Evolutionary conservation across 306 rosid genomes (phyloP), one percentile per base, ranked within the genome.

Genomic region (Vigna radiata): DNA sequence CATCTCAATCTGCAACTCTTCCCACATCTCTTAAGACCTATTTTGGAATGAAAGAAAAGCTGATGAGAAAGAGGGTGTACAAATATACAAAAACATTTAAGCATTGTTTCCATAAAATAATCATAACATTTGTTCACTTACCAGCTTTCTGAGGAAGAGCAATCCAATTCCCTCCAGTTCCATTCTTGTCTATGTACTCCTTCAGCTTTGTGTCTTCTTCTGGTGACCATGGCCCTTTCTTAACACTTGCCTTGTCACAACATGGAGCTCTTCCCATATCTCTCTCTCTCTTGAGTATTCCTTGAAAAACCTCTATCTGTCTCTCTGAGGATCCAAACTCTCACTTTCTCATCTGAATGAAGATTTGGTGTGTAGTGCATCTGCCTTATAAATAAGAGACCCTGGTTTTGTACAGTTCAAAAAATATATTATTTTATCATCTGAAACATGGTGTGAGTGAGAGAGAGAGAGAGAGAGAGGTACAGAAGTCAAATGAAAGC

Each of bases 181-280:
- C 98, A 85, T 88, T 71, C 36, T 89, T 95, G 29, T 90, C 86
- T 3, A 95, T 92, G 90, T 85, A 87, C 0, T 95, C 92, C 75
- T 87, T 95, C 3, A 95, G 96, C 89, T 87, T 87, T 12, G 87
- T 68, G 69, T 95, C 98, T 87, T 95, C 98, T 87, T 95, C 97
- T 4, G 97, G 96, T 5, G 98, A 92, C 98, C 98, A 95, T 69
- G 98, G 98, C 46, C 98, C 98, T 77, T 89, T 95, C 96, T 95
- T 95, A 68, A 95, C 98, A 79, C 86, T 95, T 59, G 98, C 91
- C 72, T 95, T 95, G 88, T 95, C 98, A 79, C 98, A 95, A 63
- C 98, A 95, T 68, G 98, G 98, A 82, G 98, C 97, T 73, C 98
- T 92, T 58, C 98, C 98, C 98, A 92, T 95, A 58, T 76, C 81